A percentile compares a stretch with the other conserved stretches of the same genome.
phyloP scores from a whole-genome alignment of 2,329 filamentous ascomycete species.

The Cercospora canescens region DNA sequence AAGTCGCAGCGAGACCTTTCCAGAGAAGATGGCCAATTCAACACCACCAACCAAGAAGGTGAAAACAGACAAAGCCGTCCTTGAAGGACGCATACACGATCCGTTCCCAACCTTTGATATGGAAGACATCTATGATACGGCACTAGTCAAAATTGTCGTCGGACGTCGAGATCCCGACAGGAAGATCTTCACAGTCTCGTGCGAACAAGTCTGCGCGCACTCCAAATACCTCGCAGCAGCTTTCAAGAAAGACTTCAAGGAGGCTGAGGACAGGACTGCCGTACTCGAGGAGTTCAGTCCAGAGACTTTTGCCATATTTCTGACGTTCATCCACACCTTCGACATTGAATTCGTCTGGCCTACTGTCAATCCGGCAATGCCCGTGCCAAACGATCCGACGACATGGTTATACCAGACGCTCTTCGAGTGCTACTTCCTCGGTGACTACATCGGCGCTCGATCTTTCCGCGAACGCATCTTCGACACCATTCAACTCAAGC shows the following conservation, averaged over 20 bases:
- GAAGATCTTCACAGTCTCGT: background rate
- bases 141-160: background rate
- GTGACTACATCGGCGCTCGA: background rate
- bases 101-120: background rate
- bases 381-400: background rate
- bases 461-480: background rate
- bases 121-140: background rate
- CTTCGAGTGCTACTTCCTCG: background rate
- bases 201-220: constrained; percentile 1
- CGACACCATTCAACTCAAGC: background rate
- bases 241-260: background rate
- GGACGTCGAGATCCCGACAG: background rate
- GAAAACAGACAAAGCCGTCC: background rate
- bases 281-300: background rate
- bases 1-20: background rate
- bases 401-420: background rate
- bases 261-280: background rate
- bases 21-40: background rate
- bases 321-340: background rate
- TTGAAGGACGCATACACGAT: background rate
- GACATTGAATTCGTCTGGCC: background rate
- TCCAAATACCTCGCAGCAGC: background rate
- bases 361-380: background rate
- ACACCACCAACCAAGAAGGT: background rate
- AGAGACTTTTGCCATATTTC: background rate